Base-by-base conservation (phyloP, 2,329 filamentous ascomycete genomes). In the Aspergillus vadensis region DNA sequence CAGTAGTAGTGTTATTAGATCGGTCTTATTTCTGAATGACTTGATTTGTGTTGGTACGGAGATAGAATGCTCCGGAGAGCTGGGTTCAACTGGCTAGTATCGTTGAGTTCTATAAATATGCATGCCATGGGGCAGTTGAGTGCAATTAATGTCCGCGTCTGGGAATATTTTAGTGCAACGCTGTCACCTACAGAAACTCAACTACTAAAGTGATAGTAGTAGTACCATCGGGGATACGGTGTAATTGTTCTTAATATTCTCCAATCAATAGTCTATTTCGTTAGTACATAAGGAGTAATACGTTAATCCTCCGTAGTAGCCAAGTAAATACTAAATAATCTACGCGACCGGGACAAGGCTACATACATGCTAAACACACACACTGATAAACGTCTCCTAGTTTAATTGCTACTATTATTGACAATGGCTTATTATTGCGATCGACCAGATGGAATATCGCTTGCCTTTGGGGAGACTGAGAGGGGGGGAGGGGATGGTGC, bases 401-500 rank as follows among this genome's bases (percentile, higher is more conserved):
- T 44, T 44, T 36, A 17, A 10, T 39, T 47, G 25, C n/a, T 59
- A 43, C 21, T 54, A 54, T 55, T 49, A 17, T 43, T 52, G 32
- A 50, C 43, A 49, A 14, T 5, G n/a, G 17, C 32, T 56, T 57
- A 65, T 56, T 57, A 65, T 65, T 65, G 41, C 53, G 63, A 65
- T 65, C 63, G 58, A 44, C 63, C 54, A 53, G 32, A 25, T 44
- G 54, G 54, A 49, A 57, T 39, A 54, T 61, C 49, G 58, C 53
- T 61, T 59, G 55, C 60, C 56, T 62, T 61, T 61, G 59, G 59
- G 62, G 59, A 56, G 59, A 62, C n/a, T n/a, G n/a, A n/a, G n/a
- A n/a, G n/a, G n/a, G n/a, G n/a, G n/a, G n/a, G 59, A 52, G 59
- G 59, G 2, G 6, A 14, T 23, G 27, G 38, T 25, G 25, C 53